Evolutionary conservation across 495 filamentous ascomycete species (phyloP).

Genomic region (Trichocladium uniseriatum): DNA sequence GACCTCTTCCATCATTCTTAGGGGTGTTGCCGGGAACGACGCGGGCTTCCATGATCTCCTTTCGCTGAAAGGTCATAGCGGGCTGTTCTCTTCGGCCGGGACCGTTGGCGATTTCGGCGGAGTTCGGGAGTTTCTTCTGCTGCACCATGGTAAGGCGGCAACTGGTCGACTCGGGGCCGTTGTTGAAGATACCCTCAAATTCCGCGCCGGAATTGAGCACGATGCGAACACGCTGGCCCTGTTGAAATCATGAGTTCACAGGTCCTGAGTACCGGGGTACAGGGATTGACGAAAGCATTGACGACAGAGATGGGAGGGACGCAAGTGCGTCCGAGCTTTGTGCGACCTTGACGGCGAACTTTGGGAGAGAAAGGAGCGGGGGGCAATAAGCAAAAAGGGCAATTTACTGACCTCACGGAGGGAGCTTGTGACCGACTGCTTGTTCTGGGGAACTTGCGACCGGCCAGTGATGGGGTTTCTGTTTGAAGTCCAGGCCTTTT

Average conservation of each 20-base stretch:
- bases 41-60: slow-evolving; percentile 61
- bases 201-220: slow-evolving; percentile 61
- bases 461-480: slow-evolving; percentile 33
- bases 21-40: slow-evolving; percentile 41
- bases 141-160: slow-evolving; percentile 80
- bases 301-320: not conserved
- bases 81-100: slow-evolving; percentile 34
- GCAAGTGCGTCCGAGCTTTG: not conserved
- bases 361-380: slow-evolving; percentile 3
- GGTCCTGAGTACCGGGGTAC: slow-evolving; percentile 5
- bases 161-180: slow-evolving; percentile 50
- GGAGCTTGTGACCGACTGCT: slow-evolving; percentile 21
- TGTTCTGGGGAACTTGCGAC: slow-evolving; percentile 22
- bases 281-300: not conserved
- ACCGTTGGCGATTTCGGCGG: slow-evolving; percentile 36
- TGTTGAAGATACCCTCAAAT: slow-evolving; percentile 55
- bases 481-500: slow-evolving; percentile 32
- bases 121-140: slow-evolving; percentile 42
- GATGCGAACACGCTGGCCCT: slow-evolving; percentile 63
- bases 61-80: slow-evolving; percentile 70
- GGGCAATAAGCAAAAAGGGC: slow-evolving; percentile 5
- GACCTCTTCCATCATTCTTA: slow-evolving; percentile 41
- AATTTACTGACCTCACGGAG: slow-evolving; percentile 27
- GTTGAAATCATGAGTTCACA: slow-evolving; percentile 10
- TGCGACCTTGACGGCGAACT: not conserved